These are phyloP conservation scores for Poronia punctata DNA, from an alignment of 495 filamentous ascomycete species.

Conservation along the genomic window DNA sequence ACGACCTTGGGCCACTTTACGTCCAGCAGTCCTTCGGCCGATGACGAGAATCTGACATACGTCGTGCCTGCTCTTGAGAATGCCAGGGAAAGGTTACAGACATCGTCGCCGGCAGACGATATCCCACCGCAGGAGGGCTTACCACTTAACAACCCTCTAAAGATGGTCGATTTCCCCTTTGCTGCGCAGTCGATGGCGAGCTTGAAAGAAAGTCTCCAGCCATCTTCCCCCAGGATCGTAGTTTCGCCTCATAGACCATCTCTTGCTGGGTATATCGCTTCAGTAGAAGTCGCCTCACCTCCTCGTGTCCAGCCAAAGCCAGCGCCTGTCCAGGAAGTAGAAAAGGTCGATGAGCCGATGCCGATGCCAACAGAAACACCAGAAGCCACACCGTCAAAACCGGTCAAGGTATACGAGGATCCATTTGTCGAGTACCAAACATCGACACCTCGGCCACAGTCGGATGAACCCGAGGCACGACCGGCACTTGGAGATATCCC, in stretches of 20 bases:
- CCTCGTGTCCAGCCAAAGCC: constrained; percentile 1
- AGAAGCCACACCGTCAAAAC: constrained; percentile 29
- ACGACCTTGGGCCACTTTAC: constrained; percentile 18
- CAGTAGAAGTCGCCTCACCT: neutral
- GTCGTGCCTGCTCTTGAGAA: constrained; percentile 19
- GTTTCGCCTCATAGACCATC: neutral
- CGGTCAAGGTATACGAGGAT: constrained; percentile 54
- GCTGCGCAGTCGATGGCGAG: neutral
- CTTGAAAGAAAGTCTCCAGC: constrained; percentile 2
- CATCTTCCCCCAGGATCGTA: constrained; percentile 2
- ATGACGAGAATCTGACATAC: constrained; percentile 48
- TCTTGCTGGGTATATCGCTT: neutral
- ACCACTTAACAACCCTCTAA: too few species aligned
- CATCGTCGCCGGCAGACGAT: constrained; percentile 13
- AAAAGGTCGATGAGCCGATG: constrained; percentile 7
- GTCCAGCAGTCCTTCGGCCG: constrained; percentile 33
- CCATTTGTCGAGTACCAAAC: constrained; percentile 44
- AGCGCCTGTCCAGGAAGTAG: neutral
- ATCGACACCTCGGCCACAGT: constrained; percentile 27
- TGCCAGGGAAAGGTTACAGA: constrained; percentile 10
- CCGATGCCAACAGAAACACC: constrained; percentile 10
- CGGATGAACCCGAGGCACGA: constrained; percentile 20
- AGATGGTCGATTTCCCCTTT: too few species aligned
- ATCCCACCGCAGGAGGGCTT: too few species aligned
- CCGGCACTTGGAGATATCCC: constrained; percentile 46